Evolutionary conservation across 2,329 filamentous ascomycete species (phyloP), one percentile per base, ranked within the genome.

Genomic region (Cordyceps farinosa): DNA sequence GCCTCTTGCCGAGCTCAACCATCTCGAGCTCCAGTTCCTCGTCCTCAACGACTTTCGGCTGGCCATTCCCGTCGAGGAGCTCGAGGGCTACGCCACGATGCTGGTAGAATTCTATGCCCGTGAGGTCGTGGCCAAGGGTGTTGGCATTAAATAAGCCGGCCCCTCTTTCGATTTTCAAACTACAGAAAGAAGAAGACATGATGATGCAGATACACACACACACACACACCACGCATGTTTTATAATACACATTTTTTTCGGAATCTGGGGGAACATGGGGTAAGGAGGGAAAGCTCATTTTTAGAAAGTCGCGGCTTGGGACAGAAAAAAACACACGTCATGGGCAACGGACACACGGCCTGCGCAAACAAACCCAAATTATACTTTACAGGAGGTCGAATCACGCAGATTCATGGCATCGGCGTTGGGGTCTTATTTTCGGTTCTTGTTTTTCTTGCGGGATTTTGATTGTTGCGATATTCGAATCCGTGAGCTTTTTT

Each of bases 61-160:
- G 17, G 91, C 92, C 2, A 90, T 99, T 10, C 90, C 94, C 0
- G 90, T 98, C 15, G 95, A 98, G 78, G 94, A 98, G 71, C 85
- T 99, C 64, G 95, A 99, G 76, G 92, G 92, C 0, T 99, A 99
- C 70, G 95, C 92, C 5, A 99, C 95, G 1, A 98, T 98, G 94
- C 82, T 99, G 13, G 95, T 99, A 17, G 94, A 98, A 72, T 99
- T 98, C 72, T 99, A 98, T 72, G 94, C 92, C 0, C 84, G 94
- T 61, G 95, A 99, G 74, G 89, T 97, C 17, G 85, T 97, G 32
- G 75, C 75, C 6, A 76, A 77, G 63, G 61, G 57, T 9, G 57
- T 53, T 2, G 57, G 57, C 38, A 61, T 61, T 10, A 44, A 51
- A 44, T 61, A 61, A 30, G 15, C 30, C 8, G 13, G 11, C 44